phyloP scores from a whole-genome alignment of 208 protist genomes.

The Kentomonas sorsogonicus region DNA sequence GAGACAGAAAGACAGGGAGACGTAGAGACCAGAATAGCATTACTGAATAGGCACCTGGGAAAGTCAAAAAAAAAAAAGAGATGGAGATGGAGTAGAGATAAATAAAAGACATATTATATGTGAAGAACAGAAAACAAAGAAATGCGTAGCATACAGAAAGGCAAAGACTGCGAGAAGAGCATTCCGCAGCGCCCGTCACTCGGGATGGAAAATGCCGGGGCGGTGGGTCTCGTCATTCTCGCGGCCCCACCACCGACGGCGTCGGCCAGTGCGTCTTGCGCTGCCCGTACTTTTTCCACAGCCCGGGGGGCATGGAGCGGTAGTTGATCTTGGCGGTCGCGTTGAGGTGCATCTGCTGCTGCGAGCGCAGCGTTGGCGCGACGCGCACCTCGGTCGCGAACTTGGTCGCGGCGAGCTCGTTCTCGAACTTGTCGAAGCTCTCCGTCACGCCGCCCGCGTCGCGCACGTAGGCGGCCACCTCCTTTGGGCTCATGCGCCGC shows the following conservation, averaged over 20 bases:
- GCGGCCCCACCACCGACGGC: slow-evolving; percentile 49
- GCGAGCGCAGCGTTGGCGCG: slow-evolving; percentile 68
- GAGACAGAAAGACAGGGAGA: background rate
- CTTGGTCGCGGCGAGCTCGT: slow-evolving; percentile 68
- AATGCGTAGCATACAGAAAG: slow-evolving; percentile 7
- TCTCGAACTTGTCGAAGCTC: slow-evolving; percentile 83
- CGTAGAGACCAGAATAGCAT: slow-evolving; percentile 14
- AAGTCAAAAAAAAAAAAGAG: slow-evolving; percentile 10
- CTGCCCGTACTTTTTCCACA: slow-evolving; percentile 84
- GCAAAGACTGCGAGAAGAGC: background rate
- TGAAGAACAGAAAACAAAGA: slow-evolving; percentile 12
- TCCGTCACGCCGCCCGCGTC: slow-evolving; percentile 64
- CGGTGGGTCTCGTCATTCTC: slow-evolving; percentile 39
- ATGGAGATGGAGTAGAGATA: slow-evolving; percentile 2
- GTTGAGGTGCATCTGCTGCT: slow-evolving; percentile 88
- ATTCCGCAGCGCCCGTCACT: background rate
- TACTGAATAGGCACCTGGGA: background rate
- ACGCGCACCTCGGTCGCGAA: slow-evolving; percentile 82
- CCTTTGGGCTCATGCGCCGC: slow-evolving; percentile 63
- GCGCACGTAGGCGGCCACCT: slow-evolving; percentile 58
- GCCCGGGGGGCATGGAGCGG: slow-evolving; percentile 78
- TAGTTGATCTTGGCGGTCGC: slow-evolving; percentile 86
- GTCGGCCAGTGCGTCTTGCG: slow-evolving; percentile 72
- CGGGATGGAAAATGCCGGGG: background rate
- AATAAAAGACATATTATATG: slow-evolving; percentile 7